A percentile compares a stretch with the other conserved stretches of the same genome.
These are phyloP conservation scores for Fusarium sp. DNA, from an alignment of 2,329 filamentous ascomycete species.

Conservation along the genomic window DNA sequence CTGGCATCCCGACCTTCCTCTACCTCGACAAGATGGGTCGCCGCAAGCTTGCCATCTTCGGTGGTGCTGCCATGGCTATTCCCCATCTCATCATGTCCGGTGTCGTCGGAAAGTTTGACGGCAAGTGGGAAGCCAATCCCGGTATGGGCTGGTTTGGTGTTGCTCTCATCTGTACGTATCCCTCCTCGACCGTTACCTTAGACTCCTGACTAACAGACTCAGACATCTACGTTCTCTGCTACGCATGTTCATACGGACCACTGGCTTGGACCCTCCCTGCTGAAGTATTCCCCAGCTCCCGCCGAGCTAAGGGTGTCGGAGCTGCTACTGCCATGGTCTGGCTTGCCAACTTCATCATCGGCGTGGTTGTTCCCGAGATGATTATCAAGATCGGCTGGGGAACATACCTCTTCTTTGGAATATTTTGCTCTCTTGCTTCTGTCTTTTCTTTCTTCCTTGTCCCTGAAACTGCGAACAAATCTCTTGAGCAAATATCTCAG, in stretches of 20 bases:
- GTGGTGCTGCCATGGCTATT: conserved; percentile 30
- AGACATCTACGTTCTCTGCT: conserved; percentile 44
- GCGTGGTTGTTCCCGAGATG: conserved; percentile 65
- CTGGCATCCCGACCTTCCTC: conserved; percentile 43
- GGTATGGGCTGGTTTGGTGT: conserved; percentile 33
- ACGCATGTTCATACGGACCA: conserved; percentile 49
- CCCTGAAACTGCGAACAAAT: conserved; percentile 23
- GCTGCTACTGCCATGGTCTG: conserved; percentile 50
- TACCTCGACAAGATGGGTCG: conserved; percentile 49
- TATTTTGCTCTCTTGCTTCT: conserved; percentile 60
- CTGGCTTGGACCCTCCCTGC: conserved; percentile 51
- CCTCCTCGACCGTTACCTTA: too few relatives aligned
- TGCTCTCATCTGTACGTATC: conserved; percentile 28
- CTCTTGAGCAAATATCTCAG: conserved; percentile 50
- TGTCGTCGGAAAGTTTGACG: conserved; percentile 25
- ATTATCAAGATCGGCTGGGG: conserved; percentile 61
- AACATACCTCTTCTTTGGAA: conserved; percentile 65
- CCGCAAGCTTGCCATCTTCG: conserved; percentile 32
- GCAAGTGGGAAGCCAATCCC: conserved; percentile 20
- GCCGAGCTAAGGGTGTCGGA: conserved; percentile 52
- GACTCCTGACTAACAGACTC: not conserved
- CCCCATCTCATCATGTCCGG: conserved; percentile 36
- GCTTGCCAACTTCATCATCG: conserved; percentile 53
- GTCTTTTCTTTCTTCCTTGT: conserved; percentile 50
- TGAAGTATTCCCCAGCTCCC: conserved; percentile 52